These are phyloP conservation scores for Phaeosphaeriaceae sp. DNA, from an alignment of 2,329 filamentous ascomycete genomes.

Conservation along the genomic window DNA sequence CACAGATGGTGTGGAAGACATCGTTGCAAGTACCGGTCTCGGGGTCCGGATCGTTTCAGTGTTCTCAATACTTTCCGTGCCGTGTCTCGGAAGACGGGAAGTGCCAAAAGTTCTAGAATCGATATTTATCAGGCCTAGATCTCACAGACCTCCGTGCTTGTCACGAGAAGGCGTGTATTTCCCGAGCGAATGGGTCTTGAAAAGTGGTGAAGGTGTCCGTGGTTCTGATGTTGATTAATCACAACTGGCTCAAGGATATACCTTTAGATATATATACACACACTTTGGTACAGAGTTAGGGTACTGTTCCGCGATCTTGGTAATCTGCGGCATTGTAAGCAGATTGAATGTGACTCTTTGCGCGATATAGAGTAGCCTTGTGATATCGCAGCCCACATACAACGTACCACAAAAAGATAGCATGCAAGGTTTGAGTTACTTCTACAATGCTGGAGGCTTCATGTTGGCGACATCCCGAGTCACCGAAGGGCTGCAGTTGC, in stretches of 20 bases:
- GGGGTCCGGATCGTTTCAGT: no score
- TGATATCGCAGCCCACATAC: neutral
- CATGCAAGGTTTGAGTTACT: slow-evolving; percentile 5
- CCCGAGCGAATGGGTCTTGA: no score
- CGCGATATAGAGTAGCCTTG: slow-evolving; percentile 14
- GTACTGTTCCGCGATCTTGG: slow-evolving; percentile 12
- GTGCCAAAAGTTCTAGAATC: neutral
- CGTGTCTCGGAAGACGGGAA: neutral
- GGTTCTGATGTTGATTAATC: no score
- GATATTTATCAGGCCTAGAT: neutral
- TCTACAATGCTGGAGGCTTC: slow-evolving; percentile 1
- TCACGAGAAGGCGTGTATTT: no score
- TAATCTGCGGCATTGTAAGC: slow-evolving; percentile 16
- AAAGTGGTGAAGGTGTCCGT: no score
- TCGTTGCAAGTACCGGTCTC: neutral
- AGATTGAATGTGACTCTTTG: slow-evolving; percentile 12
- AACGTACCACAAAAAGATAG: neutral
- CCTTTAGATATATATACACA: slow-evolving; percentile 2
- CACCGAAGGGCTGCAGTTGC: slow-evolving; percentile 9
- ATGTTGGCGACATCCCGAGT: neutral
- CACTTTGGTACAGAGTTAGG: neutral
- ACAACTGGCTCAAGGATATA: neutral
- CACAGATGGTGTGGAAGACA: slow-evolving; percentile 28
- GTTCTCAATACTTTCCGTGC: neutral
- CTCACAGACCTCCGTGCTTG: no score